Percentiles rank a stretch among this genome's conserved stretches.
Evolutionary conservation across 140 eudicot species (phyloP).

Genomic region (Eryngium alpinum): DNA sequence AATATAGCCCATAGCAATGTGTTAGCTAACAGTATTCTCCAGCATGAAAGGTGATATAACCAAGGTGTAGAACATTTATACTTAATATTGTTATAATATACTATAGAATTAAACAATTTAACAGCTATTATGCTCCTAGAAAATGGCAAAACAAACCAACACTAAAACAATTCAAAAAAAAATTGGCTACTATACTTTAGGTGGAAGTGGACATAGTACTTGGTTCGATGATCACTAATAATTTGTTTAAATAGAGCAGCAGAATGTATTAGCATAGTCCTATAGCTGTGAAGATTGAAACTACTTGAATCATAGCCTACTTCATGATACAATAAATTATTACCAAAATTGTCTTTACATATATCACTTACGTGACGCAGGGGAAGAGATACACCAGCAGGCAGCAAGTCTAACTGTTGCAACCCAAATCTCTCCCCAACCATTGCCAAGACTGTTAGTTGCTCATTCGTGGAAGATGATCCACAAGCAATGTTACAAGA

Average conservation of each 20-base stretch:
- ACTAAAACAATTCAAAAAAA: too few species aligned
- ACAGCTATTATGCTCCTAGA: not conserved
- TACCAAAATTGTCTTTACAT: not conserved
- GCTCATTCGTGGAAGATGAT: constrained; percentile 58
- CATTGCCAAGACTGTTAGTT: constrained; percentile 79
- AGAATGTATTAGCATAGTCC: not conserved
- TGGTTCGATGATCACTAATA: not conserved
- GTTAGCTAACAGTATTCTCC: not conserved
- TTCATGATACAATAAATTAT: not conserved
- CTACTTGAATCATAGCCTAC: not conserved
- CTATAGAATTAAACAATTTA: not conserved
- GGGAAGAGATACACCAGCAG: constrained; percentile 94
- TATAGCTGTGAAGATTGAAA: not conserved
- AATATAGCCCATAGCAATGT: not conserved
- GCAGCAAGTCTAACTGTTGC: constrained; percentile 91
- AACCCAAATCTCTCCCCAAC: constrained; percentile 93
- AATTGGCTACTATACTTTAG: not conserved
- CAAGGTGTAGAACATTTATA: not conserved
- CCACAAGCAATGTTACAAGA: constrained; percentile 70
- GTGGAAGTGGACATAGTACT: not conserved
- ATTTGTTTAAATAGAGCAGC: not conserved
- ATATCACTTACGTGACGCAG: constrained; percentile 77
- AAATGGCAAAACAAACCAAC: not conserved
- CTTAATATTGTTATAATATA: not conserved
- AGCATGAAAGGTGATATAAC: not conserved